These are phyloP conservation scores for Globisporangium echinulatum DNA, from an alignment of 352 stramenopile species.

Conservation along the genomic window DNA sequence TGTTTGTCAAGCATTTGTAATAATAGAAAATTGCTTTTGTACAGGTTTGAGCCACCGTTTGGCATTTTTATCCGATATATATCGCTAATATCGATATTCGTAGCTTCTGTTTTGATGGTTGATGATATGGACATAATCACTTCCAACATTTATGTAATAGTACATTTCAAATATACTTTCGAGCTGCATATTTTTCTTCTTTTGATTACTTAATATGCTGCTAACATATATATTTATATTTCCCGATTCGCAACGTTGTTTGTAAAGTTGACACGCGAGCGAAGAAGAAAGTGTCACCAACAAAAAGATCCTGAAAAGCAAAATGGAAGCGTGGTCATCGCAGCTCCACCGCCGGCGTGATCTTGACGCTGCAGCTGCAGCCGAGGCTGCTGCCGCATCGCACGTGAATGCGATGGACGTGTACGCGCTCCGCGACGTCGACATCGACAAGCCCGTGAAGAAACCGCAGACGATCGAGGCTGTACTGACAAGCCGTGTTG, in stretches of 20 bases:
- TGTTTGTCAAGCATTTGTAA: too few species aligned
- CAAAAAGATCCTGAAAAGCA: neutral
- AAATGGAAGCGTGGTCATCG: conserved; percentile 3
- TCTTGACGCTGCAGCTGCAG: neutral
- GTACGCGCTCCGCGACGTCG: conserved; percentile 42
- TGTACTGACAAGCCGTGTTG: conserved; percentile 33
- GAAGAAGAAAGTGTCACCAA: too few species aligned
- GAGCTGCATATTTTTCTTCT: neutral
- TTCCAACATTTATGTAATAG: too few species aligned
- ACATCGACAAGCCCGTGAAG: conserved; percentile 51
- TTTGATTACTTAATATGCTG: too few species aligned
- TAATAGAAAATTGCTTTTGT: too few species aligned
- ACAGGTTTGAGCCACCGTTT: too few species aligned
- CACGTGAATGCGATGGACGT: conserved; percentile 2
- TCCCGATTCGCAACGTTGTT: neutral
- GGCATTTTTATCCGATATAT: too few species aligned
- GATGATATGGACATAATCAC: too few species aligned
- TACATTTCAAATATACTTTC: neutral
- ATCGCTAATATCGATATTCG: too few species aligned
- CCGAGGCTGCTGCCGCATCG: neutral
- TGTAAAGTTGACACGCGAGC: neutral
- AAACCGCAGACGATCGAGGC: conserved; percentile 43
- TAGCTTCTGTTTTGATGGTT: too few species aligned
- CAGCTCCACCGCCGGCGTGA: conserved; percentile 8
- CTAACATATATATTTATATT: too few species aligned